Base-by-base conservation (phyloP, 306 rosid genomes). In the Rubus parviflorus region DNA sequence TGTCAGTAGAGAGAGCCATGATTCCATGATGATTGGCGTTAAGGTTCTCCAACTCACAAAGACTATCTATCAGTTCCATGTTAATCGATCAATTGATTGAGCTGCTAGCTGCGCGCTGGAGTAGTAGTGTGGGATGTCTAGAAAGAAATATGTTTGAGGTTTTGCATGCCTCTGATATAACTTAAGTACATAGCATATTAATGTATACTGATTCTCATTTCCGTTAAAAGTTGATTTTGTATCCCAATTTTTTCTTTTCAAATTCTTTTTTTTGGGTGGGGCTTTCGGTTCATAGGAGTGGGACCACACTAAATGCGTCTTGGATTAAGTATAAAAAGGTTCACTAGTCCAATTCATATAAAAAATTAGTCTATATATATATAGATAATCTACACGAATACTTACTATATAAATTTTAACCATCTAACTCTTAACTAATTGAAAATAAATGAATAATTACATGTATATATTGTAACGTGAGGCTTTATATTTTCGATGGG, bases 31-130 rank as follows among this genome's bases (percentile, higher is more conserved):
- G 61, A 76, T 72, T 77, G 42, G 58, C 38, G 60, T 52, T 60
- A n/a, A 45, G 74, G 57, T 69, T 78, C 79, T 70, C 48, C 75
- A 64, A 68, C 43, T 68, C 73, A 51, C 72, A 45, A 42, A 74
- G 75, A 46, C 77, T 80, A 46, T 75, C 79, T 67, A 49, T 77
- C 13, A 78, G 64, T 62, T 84, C 83, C 76, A 72, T 74, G 53
- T 22, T 73, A 6, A 48, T 6, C 13, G 40, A 37, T 63, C 13
- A 17, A 37, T 63, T 37, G 68, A 15, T 35, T 63, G 68, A 63
- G 46, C 68, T 63, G 68, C 45, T 15, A 22, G 46, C 46, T 63
- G 37, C 41, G 42, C 15, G 46, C 30, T 13, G 4, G 41, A 37
- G 45, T 63, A 35, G 46, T 63, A 63, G 13, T 63, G 68, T 63